These are phyloP conservation scores for Tephrocybe sp. DNA, from an alignment of 768 basidiomycete genomes.

Conservation along the genomic window DNA sequence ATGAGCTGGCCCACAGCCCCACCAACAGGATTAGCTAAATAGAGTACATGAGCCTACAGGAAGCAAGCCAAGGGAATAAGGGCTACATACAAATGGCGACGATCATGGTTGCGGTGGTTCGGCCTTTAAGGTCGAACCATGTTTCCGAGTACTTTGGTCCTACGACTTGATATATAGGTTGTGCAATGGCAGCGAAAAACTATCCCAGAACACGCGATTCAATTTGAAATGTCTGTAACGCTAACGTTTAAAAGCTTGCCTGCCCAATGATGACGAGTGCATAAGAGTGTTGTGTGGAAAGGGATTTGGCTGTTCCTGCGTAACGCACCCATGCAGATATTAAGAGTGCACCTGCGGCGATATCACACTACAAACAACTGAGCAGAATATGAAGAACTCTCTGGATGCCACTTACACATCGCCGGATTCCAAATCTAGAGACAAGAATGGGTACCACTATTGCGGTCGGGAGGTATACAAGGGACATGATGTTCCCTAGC, in stretches of 20 bases:
- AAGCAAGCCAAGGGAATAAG: not conserved
- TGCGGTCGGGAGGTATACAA: conserved; percentile 62
- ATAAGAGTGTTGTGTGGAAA: conserved; percentile 54
- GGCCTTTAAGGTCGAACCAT: conserved; percentile 76
- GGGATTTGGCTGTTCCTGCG: conserved; percentile 57
- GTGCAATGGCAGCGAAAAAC: conserved; percentile 62
- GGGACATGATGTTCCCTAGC: conserved; percentile 68
- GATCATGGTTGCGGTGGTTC: conserved; percentile 75
- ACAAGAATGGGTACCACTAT: conserved; percentile 57
- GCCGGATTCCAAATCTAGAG: conserved; percentile 56
- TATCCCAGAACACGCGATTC: conserved; percentile 21
- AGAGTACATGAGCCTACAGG: not conserved
- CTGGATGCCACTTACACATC: conserved; percentile 46
- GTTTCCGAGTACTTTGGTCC: conserved; percentile 79
- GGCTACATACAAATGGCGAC: conserved; percentile 47
- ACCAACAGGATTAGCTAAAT: conserved; percentile 71
- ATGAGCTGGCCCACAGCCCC: conserved; percentile 71
- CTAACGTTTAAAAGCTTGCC: conserved; percentile 34
- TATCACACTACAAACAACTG: conserved; percentile 47
- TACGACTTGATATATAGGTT: conserved; percentile 73
- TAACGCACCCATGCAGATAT: conserved; percentile 77
- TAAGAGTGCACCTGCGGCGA: conserved; percentile 52
- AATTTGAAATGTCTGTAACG: not conserved
- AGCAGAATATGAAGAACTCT: not conserved
- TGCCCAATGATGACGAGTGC: conserved; percentile 70